Base-by-base conservation (phyloP, 805 yeast species). In the Sugiyamaella smithiae region DNA sequence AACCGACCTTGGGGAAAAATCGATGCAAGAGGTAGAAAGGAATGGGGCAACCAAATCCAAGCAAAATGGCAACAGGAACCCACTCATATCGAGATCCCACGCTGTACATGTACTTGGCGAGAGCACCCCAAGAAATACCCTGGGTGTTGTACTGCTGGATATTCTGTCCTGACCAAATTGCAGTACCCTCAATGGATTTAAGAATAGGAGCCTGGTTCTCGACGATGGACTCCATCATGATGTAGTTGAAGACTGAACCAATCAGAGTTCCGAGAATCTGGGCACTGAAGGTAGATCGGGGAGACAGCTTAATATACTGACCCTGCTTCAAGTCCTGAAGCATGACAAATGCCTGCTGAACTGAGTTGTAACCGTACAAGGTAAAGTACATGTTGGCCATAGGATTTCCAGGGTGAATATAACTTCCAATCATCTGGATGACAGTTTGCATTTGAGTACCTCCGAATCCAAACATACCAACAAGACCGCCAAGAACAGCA, bases 301-400 rank as follows among this genome's bases (percentile, higher is more conserved):
- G 85, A 1, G 85, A 80, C 20, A 81, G 66, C 52, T 78, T 79
- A 20, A 76, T 64, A 59, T 81, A 81, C 62, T 80, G 85, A 0
- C 76, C 81, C 66, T 72, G 64, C 56, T 78, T 78, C 52, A 65
- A 67, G 57, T 78, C 78, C 60, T 76, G 75, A 45, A 80, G 75
- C 62, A 76, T 81, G 60, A 70, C 74, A 52, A 81, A 78, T 9
- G 85, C 84, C 65, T 81, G 85, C 33, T 77, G 75, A 59, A 78
- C 82, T 51, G 81, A 80, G 58, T 80, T 80, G 43, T 79, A 76
- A 37, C 81, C 82, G 45, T 69, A 72, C 0, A 77, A 74, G 51
- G 78, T 78, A 49, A 78, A 61, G 19, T 73, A 68, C 72, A 74
- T 75, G 53, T 76, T 61, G 4, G 82, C 83, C 40, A 68, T 60